A percentile compares a stretch with the other conserved stretches of the same genome.
Evolutionary conservation across 345 rosid genomes (phyloP).

Genomic region (Odontarrhena argentea): DNA sequence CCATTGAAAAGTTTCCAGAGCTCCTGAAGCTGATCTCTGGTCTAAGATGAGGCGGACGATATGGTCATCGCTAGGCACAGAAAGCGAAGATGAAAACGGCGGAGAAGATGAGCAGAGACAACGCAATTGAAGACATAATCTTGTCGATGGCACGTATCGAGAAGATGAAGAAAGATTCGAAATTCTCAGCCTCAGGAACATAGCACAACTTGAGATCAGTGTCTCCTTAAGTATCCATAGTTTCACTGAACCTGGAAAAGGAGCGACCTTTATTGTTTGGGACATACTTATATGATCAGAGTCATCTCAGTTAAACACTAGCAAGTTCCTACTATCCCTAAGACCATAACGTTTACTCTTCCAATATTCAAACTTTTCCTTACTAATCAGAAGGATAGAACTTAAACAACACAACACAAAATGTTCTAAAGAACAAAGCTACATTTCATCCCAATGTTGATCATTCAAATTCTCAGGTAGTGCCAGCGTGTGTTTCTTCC

Average conservation of each 20-base stretch:
- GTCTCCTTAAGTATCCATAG: not conserved
- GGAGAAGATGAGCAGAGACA: conserved; percentile 31
- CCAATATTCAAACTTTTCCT: too few relatives aligned
- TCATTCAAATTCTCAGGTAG: too few relatives aligned
- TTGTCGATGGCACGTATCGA: conserved; percentile 9
- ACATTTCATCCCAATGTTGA: too few relatives aligned
- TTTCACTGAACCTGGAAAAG: not conserved
- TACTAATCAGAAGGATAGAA: too few relatives aligned
- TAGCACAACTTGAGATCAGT: not conserved
- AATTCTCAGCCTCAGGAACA: conserved; percentile 28
- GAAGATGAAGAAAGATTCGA: conserved; percentile 18
- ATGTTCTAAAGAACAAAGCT: too few relatives aligned
- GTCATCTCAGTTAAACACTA: too few relatives aligned
- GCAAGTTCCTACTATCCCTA: too few relatives aligned
- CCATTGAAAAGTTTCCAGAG: conserved; percentile 76
- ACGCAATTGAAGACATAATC: conserved; percentile 26
- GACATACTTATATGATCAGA: too few relatives aligned
- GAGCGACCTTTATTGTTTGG: not conserved
- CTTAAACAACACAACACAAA: too few relatives aligned
- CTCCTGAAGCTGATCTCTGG: conserved; percentile 64
- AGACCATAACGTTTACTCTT: too few relatives aligned
- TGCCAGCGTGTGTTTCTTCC: too few relatives aligned
- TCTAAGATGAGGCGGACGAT: conserved; percentile 67
- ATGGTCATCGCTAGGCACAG: conserved; percentile 63
- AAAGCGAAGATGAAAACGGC: conserved; percentile 32